Evolutionary conservation across 768 basidiomycete species (phyloP), one percentile per base, ranked within the genome.

Genomic region (Infundibulicybe gibba): DNA sequence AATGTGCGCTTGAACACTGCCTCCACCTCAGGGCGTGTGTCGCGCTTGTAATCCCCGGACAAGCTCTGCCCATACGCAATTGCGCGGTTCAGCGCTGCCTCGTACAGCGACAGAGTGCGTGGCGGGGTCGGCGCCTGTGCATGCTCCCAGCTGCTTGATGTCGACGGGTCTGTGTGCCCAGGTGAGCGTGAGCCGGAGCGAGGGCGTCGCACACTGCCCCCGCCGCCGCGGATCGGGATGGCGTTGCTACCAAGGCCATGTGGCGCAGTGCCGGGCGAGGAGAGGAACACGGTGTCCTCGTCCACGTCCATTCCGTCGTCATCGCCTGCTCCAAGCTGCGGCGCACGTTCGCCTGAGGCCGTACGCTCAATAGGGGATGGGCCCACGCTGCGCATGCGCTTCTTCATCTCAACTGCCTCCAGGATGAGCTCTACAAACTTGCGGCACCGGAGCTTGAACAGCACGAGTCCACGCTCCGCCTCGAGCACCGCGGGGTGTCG

Each of bases 381-480:
- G 15, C 32, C 25, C 48, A 37, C 10, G 61, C 63, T 49, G 73
- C 40, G 73, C 68, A 82, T 76, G 54, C 68, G 74, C 66, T 85
- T 84, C 69, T 81, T 79, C 50, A 86, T 66, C 50, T 84, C 86
- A 5, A 80, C 75, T 9, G 87, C 81, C 53, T 83, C 79, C 54
- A 91, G 58, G 12, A 90, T 77, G 21, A 91, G 75, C 63, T 94
- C 91, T 39, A 94, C 82, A 56, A 94, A 91, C 64, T 86, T 89
- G 55, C 90, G 77, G 65, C 90, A 90, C 19, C 85, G 79, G 54
- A 94, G 65, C 62, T 87, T 89, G 71, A 93, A 88, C n/a, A 78
- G 64, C 66, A 93, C 76, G 13, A 89, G 67, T 8, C 84, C 83
- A 33, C 77, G 75, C 45, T 90, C 84, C 20, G 77, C 77, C 48